A percentile compares a stretch with the other conserved stretches of the same genome.
phyloP scores from a whole-genome alignment of 2,329 filamentous ascomycete genomes.

The Xylaria hypoxylon region DNA sequence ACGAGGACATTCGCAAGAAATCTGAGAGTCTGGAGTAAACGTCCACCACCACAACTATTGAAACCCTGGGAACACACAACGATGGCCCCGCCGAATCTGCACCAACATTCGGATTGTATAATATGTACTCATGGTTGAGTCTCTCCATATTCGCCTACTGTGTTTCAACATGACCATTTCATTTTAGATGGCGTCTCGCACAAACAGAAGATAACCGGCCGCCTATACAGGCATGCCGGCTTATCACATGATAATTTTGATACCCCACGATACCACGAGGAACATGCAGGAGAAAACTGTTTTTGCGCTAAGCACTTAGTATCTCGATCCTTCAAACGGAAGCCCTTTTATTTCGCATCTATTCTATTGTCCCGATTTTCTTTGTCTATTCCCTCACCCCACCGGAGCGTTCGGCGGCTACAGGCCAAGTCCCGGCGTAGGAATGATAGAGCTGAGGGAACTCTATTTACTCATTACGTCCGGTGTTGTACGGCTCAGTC shows the following conservation, averaged over 20 bases:
- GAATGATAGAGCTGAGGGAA: constrained; percentile 33
- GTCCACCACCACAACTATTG: neutral
- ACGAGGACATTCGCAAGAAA: constrained; percentile 76
- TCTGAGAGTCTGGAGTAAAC: constrained; percentile 62
- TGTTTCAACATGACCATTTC: constrained; percentile 41
- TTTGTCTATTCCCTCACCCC: constrained; percentile 24
- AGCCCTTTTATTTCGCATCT: constrained; percentile 28
- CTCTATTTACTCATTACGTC: constrained; percentile 34
- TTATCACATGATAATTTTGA: constrained; percentile 43
- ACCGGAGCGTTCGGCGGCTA: constrained; percentile 14
- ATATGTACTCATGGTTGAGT: constrained; percentile 36
- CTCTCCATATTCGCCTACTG: constrained; percentile 35
- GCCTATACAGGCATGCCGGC: constrained; percentile 40
- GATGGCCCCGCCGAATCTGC: constrained; percentile 14
- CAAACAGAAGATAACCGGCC: constrained; percentile 36
- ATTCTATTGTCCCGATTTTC: constrained; percentile 29
- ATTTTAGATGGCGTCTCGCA: constrained; percentile 42
- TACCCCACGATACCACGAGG: constrained; percentile 45
- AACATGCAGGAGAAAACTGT: constrained; percentile 29
- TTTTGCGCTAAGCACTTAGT: constrained; percentile 27
- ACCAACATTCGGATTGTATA: constrained; percentile 42
- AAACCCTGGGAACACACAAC: neutral
- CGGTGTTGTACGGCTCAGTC: constrained; percentile 35
- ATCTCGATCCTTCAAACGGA: constrained; percentile 27
- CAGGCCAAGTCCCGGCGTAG: constrained; percentile 15